Base-by-base conservation (phyloP, 129 eudicot genomes). In the Tagetes erecta region DNA sequence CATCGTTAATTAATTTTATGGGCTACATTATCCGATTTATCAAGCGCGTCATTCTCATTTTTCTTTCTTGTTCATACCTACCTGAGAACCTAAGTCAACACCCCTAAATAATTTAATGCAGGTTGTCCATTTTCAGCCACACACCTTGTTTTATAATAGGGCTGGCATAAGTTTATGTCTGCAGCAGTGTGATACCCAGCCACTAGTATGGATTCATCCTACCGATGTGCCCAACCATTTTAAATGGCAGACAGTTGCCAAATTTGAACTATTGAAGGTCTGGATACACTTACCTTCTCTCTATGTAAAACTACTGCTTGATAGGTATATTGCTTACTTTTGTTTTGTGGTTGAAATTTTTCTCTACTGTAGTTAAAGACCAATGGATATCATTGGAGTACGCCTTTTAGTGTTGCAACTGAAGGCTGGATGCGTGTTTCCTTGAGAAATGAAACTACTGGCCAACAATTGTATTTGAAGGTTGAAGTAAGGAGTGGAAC, bases 61-160 rank as follows among this genome's bases (percentile, higher is more conserved):
- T 8, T 57, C 42, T 3, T 75, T 75, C 45, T 76, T 46, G 58
- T 69, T 47, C 44, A 57, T 80, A 11, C 31, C 14, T 76, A 72
- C 42, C 14, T 60, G 67, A 37, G 67, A 34, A 52, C 76, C 64
- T 46, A 50, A 9, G 45, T 52, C 41, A 65, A 67, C 67, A 27
- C 53, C 37, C 39, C 50, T 46, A 40, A 58, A 49, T 63, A 34
- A 12, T 50, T 66, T 50, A 49, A 34, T 90, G 81, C 87, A 95
- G 99, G 99, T 88, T 77, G 83, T 95, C 70, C 94, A 81, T 84
- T 88, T 91, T 83, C 99, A 95, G 74, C 99, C 97, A 36, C 97
- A 85, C 71, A 83, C 97, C 59, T 76, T 91, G 88, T 95, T 81
- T 42, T 64, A 86, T 51, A 95, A 91, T 65, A 82, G 96, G 81